Conservation (phyloP, 2,329 filamentous ascomycete species). For the Ophiocordyceps robertsii region DNA sequence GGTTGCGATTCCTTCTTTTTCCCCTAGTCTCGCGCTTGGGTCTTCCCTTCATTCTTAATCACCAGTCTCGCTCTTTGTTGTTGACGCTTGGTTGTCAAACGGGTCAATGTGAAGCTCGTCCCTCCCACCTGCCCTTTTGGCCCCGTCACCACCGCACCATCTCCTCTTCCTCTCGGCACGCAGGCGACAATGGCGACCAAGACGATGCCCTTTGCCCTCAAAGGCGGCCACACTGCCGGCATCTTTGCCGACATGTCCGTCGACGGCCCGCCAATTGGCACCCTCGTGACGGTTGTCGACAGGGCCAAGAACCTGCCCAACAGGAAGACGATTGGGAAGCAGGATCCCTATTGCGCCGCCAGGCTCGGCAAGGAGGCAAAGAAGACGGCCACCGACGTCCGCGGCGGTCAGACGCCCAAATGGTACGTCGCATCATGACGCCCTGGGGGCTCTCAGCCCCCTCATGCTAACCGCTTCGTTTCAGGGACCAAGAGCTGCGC, state of each 20-base stretch:
- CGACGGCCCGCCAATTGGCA: conserved; percentile 87
- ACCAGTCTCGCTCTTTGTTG: neutral
- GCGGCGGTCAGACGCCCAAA: conserved; percentile 88
- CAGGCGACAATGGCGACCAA: conserved; percentile 34
- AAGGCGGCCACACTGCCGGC: conserved; percentile 68
- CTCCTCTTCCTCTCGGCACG: neutral
- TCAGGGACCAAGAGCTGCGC: conserved; percentile 91
- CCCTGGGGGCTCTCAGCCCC: neutral
- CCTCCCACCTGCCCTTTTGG: neutral
- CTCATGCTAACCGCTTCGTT: conserved; percentile 6
- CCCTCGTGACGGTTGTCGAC: conserved; percentile 82
- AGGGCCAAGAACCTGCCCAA: conserved; percentile 95
- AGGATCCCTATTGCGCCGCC: conserved; percentile 93
- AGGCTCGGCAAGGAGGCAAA: conserved; percentile 92
- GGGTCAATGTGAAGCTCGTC: neutral
- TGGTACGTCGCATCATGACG: conserved; percentile 53
- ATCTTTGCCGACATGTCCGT: conserved; percentile 91
- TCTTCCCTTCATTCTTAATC: neutral
- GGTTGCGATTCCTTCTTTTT: neutral
- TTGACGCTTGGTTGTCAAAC: too few species aligned
- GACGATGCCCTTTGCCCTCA: conserved; percentile 40
- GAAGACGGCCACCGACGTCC: conserved; percentile 87
- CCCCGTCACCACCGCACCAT: neutral
- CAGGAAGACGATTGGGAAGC: conserved; percentile 93
- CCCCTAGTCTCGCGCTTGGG: too few species aligned